Evolutionary conservation across 1,139 yeast genomes (phyloP), one percentile per base, ranked within the genome.

Genomic region (Pichia sp.): DNA sequence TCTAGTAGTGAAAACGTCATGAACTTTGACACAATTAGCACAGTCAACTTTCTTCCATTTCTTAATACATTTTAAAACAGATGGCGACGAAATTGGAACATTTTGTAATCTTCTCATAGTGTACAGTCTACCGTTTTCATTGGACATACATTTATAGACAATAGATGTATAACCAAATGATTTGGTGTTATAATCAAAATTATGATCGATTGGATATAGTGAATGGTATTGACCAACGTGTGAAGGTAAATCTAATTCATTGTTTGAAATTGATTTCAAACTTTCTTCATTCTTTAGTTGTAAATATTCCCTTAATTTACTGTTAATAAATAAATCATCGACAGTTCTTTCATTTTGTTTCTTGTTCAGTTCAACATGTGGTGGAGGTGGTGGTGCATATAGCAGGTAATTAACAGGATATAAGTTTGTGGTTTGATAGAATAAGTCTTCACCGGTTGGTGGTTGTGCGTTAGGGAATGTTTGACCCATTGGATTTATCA

Each of bases 331-430:
- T 63, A 91, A 73, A 52, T 76, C 78, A 50, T 78, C 79, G 4
- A 84, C 79, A 36, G 79, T 79, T 42, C 89, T 76, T 66, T 89
- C 91, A 62, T 89, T 81, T 1, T 86, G 79, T 38, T 78, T 76
- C 52, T 85, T 68, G 4, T 83, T 82, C 10, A 78, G 67, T 18
- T 76, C 71, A 50, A 81, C 67, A 54, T 86, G 80, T 24, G 91
- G 91, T 4, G 95, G 94, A 4, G 96, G 88, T 18, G 80, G 78
- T 1, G 98, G 97, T 0, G 97, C 95, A 66, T 91, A 91, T 42
- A 90, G 68, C 66, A 91, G 96, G 61, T 88, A 87, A 59, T 90
- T 93, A 42, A 89, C 70, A 2, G 96, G 93, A 57, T 73, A 84
- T 40, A 67, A 44, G 34, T 60, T 55, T 1, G 66, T 59, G 22